A percentile compares a stretch with the other conserved stretches of the same genome.
phyloP scores from a whole-genome alignment of 148 eudicot genomes.

The Arbutus unedo region DNA sequence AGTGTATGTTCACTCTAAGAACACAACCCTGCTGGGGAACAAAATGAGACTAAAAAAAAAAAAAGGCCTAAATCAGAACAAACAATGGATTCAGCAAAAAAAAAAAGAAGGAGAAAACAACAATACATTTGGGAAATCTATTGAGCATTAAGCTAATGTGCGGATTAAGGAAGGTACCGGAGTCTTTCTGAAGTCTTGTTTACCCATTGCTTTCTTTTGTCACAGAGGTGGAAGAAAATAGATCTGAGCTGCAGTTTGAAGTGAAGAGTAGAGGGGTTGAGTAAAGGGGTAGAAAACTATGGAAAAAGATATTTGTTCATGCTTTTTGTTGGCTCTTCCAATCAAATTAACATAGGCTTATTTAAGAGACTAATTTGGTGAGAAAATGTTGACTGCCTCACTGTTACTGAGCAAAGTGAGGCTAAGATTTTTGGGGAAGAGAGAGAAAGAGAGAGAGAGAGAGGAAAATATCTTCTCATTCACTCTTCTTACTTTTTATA shows the following conservation, averaged over 20 bases:
- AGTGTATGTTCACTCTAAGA: constrained; percentile 80
- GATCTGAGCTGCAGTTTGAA: constrained; percentile 16
- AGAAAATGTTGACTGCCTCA: too few species aligned
- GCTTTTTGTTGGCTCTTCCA: not conserved
- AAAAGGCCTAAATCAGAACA: constrained; percentile 2
- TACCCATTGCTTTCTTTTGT: constrained; percentile 21
- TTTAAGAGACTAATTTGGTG: not conserved
- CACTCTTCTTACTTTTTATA: constrained; percentile 8
- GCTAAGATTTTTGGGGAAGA: not conserved
- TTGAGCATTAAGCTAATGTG: not conserved
- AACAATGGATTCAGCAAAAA: not conserved
- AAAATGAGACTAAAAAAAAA: not conserved
- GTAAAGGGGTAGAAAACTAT: not conserved
- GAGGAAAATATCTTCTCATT: not conserved
- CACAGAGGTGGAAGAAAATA: not conserved
- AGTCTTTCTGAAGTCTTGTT: constrained; percentile 33
- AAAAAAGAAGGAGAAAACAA: not conserved
- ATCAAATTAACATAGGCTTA: not conserved
- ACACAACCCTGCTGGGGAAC: constrained; percentile 53
- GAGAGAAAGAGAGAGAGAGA: not conserved
- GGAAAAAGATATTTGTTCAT: not conserved
- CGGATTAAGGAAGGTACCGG: constrained; percentile 26
- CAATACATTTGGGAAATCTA: not conserved
- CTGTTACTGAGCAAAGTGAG: not conserved
- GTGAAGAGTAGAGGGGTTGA: not conserved